These are phyloP conservation scores for Leccinum subfulvum DNA, from an alignment of 1,284 basidiomycete genomes.

Conservation along the genomic window DNA sequence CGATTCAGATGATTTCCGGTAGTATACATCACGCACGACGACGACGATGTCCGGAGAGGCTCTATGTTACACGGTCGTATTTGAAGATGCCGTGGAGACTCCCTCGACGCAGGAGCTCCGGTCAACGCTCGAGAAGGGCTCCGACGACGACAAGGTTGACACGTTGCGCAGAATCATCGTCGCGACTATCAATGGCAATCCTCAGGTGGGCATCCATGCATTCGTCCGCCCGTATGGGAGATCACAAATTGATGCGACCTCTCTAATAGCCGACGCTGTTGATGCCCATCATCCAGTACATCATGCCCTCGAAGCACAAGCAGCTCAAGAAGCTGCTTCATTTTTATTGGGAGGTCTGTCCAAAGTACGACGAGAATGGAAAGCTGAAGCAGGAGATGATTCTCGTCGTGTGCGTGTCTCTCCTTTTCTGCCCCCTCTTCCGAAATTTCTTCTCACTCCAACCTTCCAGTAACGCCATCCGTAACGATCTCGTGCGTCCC, in stretches of 20 bases:
- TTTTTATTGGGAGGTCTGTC: slow-evolving; percentile 99
- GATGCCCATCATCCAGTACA: slow-evolving; percentile 97
- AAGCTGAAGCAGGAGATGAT: slow-evolving; percentile 99
- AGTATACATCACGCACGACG: slow-evolving; percentile 9
- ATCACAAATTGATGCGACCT: slow-evolving; percentile 7
- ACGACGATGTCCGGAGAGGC: slow-evolving; percentile 45
- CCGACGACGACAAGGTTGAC: slow-evolving; percentile 97
- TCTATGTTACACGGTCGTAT: slow-evolving; percentile 83
- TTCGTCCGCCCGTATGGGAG: slow-evolving; percentile 4
- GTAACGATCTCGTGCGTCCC: slow-evolving; percentile 85
- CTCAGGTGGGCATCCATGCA: slow-evolving; percentile 51
- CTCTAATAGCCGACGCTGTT: slow-evolving; percentile 73
- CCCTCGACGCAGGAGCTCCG: slow-evolving; percentile 86
- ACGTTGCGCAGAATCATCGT: slow-evolving; percentile 95
- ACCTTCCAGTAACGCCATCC: slow-evolving; percentile 82
- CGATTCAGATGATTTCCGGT: neutral
- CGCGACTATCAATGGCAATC: slow-evolving; percentile 93
- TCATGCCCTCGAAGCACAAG: slow-evolving; percentile 91
- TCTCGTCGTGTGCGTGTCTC: slow-evolving; percentile 82
- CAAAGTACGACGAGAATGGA: slow-evolving; percentile 95
- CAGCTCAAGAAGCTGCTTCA: slow-evolving; percentile 97
- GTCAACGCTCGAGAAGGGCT: slow-evolving; percentile 87
- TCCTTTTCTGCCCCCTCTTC: neutral
- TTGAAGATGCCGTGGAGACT: slow-evolving; percentile 74
- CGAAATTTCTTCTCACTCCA: slow-evolving; percentile 10